Evolutionary conservation across 345 rosid species (phyloP), one percentile per base, ranked within the genome.

Genomic region (Arabidopsis arenosa): DNA sequence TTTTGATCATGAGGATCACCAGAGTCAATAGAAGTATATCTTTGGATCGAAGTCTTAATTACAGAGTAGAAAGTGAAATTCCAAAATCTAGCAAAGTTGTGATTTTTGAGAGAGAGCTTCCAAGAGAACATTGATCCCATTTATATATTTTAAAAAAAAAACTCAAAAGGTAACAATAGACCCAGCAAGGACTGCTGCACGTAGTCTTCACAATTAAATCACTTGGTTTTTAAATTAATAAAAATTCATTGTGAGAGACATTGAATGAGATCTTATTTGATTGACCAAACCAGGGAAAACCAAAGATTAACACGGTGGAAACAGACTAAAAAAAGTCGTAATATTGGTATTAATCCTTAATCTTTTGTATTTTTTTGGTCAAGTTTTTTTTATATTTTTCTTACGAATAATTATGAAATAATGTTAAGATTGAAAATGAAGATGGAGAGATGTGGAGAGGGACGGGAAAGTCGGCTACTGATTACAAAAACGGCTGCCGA

Each of bases 151-250:
- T 10, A 5, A 59, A 44, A 32, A 48, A 14, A 6, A 39, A 52
- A 10, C 9, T 23, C 32, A 56, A 61, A 64, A 70, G 52, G 44
- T 2, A 4, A 68, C 26, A 23, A 23, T 23, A 70, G 75, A 70
- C 75, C 71, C 80, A 77, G 66, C 80, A 48, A 77, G 80, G 76
- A 71, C 80, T 77, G 80, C 80, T 77, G 80, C 73, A 77, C 80
- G 80, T 77, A 77, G 80, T 77, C 76, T 70, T 70, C 76, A 47
- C 72, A 63, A 62, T 45, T 60, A 23, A 26, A 18, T 58, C 58
- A 48, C 9, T 3, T 8, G 23, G n/a, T 61, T 52, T 62, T 43
- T 35, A 33, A 36, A 57, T 49, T 28, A 76, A 52, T 5, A 43
- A 32, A 60, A 36, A 21, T 66, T 62, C 12, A 66, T 15, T 67